Base-by-base conservation (phyloP, 805 yeast species). In the Wickerhamomyces canadensis region DNA sequence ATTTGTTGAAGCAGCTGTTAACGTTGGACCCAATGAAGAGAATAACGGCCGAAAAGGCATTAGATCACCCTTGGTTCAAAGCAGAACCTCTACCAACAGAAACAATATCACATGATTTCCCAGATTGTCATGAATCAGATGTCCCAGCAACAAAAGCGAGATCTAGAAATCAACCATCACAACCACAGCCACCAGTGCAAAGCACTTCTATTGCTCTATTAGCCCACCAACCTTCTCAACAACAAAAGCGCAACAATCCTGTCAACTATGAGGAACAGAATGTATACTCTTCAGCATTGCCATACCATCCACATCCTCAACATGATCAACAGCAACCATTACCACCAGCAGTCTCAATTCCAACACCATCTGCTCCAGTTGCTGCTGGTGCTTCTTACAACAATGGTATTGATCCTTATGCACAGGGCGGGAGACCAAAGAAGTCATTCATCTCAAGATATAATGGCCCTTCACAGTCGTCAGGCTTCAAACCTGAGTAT, bases 121-220 rank as follows among this genome's bases (percentile, higher is more conserved):
- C 83, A 47, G 95, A 89, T 45, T 77, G 95, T 43, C 97, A 93
- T 57, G 98, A 91, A 58, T 73, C 88, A 19, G 96, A 87, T 59
- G 76, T 29, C 19, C 32, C 32, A 5, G 32, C 18, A 7, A 19
- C 32, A 13, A 29, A 14, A 13, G 17, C 32, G 4, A 29, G 13
- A 19, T 29, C 32, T 11, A 29, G 24, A 29, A 29, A 19, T 19
- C 32, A 29, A 16, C 10, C 22, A 5, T 5, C 24, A 12, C 9
- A 9, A 25, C 27, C 6, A 25, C n/a, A n/a, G n/a, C n/a, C n/a
- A n/a, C n/a, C n/a, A n/a, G n/a, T n/a, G 11, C 24, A 22, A 8
- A 22, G 24, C 24, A 9, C 24, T 11, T 22, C 24, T 11, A 22
- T 22, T 22, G 24, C 24, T 22, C 24, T 11, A 9, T 11, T 9